Evolutionary conservation across 495 filamentous ascomycete species (phyloP).

Genomic region (Hypoxylon fuscum): DNA sequence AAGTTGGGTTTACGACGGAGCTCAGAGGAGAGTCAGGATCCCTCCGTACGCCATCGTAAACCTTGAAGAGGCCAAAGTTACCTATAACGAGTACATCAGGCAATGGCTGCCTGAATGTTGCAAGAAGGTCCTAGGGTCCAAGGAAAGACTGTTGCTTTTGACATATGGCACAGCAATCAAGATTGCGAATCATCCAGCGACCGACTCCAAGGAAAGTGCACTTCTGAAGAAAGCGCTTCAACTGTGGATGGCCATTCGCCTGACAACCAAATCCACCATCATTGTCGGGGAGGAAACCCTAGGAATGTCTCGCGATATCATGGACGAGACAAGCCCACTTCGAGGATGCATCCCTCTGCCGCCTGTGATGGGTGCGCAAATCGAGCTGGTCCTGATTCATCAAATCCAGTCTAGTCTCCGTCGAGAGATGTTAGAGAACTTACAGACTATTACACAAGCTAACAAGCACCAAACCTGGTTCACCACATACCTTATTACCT

Average conservation of each 20-base stretch:
- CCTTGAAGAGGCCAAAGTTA: conserved; percentile 53
- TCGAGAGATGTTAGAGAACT: conserved; percentile 61
- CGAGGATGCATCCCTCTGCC: conserved; percentile 63
- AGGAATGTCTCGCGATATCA: conserved; percentile 58
- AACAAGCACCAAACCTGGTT: conserved; percentile 66
- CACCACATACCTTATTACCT: conserved; percentile 65
- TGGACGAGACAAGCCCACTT: conserved; percentile 59
- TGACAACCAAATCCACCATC: conserved; percentile 65
- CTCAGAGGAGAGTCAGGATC: conserved; percentile 46
- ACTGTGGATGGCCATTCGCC: conserved; percentile 65
- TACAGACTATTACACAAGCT: conserved; percentile 65
- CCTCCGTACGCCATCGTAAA: conserved; percentile 60
- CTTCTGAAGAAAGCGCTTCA: conserved; percentile 60
- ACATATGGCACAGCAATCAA: conserved; percentile 56
- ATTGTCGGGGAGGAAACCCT: conserved; percentile 64
- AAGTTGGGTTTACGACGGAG: conserved; percentile 54
- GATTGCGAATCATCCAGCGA: conserved; percentile 36
- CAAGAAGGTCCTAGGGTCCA: conserved; percentile 46
- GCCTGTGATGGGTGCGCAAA: conserved; percentile 68
- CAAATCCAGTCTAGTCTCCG: conserved; percentile 64
- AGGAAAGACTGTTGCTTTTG: conserved; percentile 50
- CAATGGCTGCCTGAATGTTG: conserved; percentile 50
- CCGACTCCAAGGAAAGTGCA: conserved; percentile 45
- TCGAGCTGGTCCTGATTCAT: conserved; percentile 66
- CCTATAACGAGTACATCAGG: conserved; percentile 57